Percentiles rank a stretch among this genome's conserved stretches.
phyloP scores from a whole-genome alignment of 75 land plant genomes.

The Picea sitchensis region DNA sequence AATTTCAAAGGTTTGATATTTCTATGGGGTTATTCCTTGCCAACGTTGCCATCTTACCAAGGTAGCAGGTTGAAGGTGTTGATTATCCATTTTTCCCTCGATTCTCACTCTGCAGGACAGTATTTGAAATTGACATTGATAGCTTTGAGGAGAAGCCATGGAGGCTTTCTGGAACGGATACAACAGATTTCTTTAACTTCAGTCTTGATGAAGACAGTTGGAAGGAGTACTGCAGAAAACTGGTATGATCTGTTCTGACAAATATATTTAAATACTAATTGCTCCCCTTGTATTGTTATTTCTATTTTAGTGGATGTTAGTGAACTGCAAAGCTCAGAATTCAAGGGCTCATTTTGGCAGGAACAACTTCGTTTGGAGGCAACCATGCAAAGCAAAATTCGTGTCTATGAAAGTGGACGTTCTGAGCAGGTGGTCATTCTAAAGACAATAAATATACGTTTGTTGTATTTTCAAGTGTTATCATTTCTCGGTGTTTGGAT shows the following conservation, averaged over 20 bases:
- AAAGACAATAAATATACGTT: neutral
- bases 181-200: constrained; percentile 88
- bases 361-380: constrained; percentile 84
- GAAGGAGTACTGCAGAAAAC: constrained; percentile 83
- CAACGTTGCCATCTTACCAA: neutral
- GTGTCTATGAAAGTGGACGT: constrained; percentile 89
- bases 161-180: constrained; percentile 75
- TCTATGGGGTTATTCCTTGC: neutral
- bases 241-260: constrained; percentile 37
- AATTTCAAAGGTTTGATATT: neutral
- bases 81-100: neutral
- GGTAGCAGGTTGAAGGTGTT: constrained; percentile 7
- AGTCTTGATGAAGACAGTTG: constrained; percentile 82
- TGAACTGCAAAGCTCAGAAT: neutral
- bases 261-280: neutral
- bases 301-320: neutral
- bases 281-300: neutral
- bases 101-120: constrained; percentile 57
- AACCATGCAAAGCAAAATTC: constrained; percentile 95
- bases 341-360: constrained; percentile 26
- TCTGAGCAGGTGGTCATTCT: constrained; percentile 64
- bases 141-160: constrained; percentile 92
- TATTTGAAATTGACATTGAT: constrained; percentile 95
- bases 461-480: neutral
- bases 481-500: neutral